Base-by-base conservation (phyloP, 495 filamentous ascomycete species). In the Daldinia grandis region DNA sequence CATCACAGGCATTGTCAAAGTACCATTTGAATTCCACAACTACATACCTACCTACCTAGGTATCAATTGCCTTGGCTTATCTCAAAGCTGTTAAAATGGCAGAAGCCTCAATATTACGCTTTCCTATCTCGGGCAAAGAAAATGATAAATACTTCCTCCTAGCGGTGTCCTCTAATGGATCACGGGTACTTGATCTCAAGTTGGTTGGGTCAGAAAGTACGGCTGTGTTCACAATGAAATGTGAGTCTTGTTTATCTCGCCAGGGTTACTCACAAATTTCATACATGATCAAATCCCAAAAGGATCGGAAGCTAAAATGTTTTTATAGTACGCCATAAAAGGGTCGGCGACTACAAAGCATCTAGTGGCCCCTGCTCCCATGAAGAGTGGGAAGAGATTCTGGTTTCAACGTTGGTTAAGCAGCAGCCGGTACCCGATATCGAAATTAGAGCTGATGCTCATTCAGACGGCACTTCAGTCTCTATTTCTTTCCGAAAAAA, bases 381-480 rank as follows among this genome's bases (percentile, higher is more conserved):
- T 27, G 73, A 78, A 9, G 82, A 85, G 58, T 85, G 83, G 83
- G 79, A 83, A 61, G 56, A 59, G 19, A 83, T 83, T 66, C 58
- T 85, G 6, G 76, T 72, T 53, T 76, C 78, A 8, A 64, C 78
- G 9, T 71, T 85, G 19, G 65, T 83, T 31, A 71, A 69, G 7
- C 76, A 71, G 35, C 73, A 79, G 31, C 72, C 76, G 1, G 58
- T 78, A 17, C 72, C 78, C 8, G 82, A 76, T 57, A 78, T 84
- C 31, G 80, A 85, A 56, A 75, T 80, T 24, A 81, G 74, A 25
- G 83, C 82, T 8, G 78, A 81, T 25, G 72, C 79, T 44, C 51
- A 74, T 63, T 31, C 62, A 12, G 68, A 78, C 7, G 66, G 61
- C 28, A 60, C 75, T 27, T 77, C 78, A 1, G 73, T 84, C 24